A percentile compares a stretch with the other conserved stretches of the same genome.
phyloP scores from a whole-genome alignment of 2,329 filamentous ascomycete species.

The Daldinia sp. region DNA sequence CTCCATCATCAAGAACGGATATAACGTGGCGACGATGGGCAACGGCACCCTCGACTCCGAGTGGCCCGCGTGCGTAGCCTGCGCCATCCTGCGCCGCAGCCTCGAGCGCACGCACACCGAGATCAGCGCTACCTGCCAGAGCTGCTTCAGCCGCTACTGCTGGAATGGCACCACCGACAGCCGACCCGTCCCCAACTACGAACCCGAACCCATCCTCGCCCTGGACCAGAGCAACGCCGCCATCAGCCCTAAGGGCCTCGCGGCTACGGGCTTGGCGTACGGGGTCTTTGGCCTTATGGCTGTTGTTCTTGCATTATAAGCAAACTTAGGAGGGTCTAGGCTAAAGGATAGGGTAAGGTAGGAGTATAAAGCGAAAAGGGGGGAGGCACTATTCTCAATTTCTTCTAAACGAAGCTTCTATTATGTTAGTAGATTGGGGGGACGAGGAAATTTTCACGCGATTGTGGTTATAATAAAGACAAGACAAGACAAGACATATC shows the following conservation, averaged over 20 bases:
- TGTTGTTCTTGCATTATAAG: slow-evolving; percentile 28
- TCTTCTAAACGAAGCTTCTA: slow-evolving; percentile 4
- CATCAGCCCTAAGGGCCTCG: not conserved
- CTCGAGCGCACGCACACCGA: slow-evolving; percentile 76
- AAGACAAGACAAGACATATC: not conserved
- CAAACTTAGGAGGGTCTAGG: no score
- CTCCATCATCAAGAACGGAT: slow-evolving; percentile 87
- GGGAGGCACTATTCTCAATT: not conserved
- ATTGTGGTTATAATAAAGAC: slow-evolving; percentile 11
- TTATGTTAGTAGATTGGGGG: not conserved
- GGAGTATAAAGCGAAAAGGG: no score
- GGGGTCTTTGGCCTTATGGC: slow-evolving; percentile 28
- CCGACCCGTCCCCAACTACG: slow-evolving; percentile 53
- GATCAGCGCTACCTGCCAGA: slow-evolving; percentile 77
- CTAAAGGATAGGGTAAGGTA: no score
- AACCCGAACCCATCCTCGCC: slow-evolving; percentile 52
- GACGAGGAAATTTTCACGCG: not conserved
- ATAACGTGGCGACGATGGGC: slow-evolving; percentile 83
- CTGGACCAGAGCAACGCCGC: slow-evolving; percentile 33
- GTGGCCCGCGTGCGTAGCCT: slow-evolving; percentile 89
- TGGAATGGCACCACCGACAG: slow-evolving; percentile 81
- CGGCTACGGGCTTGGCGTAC: slow-evolving; percentile 23
- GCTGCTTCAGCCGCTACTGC: slow-evolving; percentile 87
- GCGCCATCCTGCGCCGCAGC: slow-evolving; percentile 84
- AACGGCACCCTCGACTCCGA: slow-evolving; percentile 79